These are phyloP conservation scores for Auriscalpium microsporum DNA, from an alignment of 768 basidiomycete species.

Conservation along the genomic window DNA sequence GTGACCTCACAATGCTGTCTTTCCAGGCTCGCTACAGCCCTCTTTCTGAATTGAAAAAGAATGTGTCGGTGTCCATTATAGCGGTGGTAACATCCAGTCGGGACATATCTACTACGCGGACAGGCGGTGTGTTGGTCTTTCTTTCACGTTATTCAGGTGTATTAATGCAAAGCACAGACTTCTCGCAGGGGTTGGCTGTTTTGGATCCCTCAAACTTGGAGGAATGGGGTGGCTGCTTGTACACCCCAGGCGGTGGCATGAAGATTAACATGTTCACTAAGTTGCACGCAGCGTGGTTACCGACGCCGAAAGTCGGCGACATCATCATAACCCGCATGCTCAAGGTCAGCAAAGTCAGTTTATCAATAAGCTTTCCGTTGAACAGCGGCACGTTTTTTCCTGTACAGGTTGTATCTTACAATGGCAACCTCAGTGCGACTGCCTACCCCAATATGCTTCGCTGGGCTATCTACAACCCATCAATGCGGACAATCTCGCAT, in stretches of 20 bases:
- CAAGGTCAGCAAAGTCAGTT: constrained; percentile 29
- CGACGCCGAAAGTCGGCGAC: constrained; percentile 38
- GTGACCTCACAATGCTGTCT: no score
- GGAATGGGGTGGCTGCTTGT: constrained; percentile 17
- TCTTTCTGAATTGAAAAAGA: no score
- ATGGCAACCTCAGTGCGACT: constrained; percentile 26
- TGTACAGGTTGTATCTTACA: constrained; percentile 26
- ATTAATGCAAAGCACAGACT: constrained; percentile 30
- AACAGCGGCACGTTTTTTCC: neutral
- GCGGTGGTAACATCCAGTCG: constrained; percentile 21
- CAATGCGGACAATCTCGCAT: constrained; percentile 28
- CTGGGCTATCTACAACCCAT: constrained; percentile 48
- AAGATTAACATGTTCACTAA: constrained; percentile 44
- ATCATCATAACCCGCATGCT: constrained; percentile 42
- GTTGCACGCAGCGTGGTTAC: constrained; percentile 40
- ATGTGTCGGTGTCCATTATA: constrained; percentile 13
- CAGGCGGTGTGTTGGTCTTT: constrained; percentile 20
- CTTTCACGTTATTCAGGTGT: neutral
- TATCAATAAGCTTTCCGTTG: neutral
- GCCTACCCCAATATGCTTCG: constrained; percentile 40
- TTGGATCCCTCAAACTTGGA: constrained; percentile 44
- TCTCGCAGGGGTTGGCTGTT: constrained; percentile 34
- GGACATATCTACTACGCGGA: constrained; percentile 13
- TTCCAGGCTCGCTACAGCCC: no score
- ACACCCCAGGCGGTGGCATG: constrained; percentile 18